Evolutionary conservation across 2,329 filamentous ascomycete genomes (phyloP).

Genomic region (Fusarium kyushuense): DNA sequence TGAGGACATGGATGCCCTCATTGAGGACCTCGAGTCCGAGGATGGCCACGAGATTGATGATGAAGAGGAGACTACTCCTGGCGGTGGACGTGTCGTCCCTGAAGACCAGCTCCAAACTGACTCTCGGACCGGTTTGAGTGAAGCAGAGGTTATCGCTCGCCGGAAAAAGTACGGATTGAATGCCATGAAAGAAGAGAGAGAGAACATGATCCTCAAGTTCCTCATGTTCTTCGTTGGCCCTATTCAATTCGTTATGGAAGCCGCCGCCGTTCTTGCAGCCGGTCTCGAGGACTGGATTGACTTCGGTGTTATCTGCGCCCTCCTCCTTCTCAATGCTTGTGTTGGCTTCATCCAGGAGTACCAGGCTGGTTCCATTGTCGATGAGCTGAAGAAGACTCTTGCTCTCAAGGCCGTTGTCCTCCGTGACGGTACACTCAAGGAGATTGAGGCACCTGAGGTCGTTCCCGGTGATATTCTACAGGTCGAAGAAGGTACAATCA

Average conservation of each 20-base stretch:
- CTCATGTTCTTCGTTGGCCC: conserved; percentile 85
- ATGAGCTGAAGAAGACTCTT: conserved; percentile 90
- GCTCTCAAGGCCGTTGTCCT: conserved; percentile 89
- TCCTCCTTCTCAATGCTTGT: conserved; percentile 84
- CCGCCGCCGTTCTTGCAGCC: conserved; percentile 82
- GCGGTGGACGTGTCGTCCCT: conserved; percentile 72
- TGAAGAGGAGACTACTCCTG: conserved; percentile 60
- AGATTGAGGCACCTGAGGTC: conserved; percentile 85
- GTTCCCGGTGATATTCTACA: conserved; percentile 92
- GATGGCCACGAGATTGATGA: conserved; percentile 78
- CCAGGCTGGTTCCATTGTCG: conserved; percentile 84
- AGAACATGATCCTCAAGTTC: conserved; percentile 87
- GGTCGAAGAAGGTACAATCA: conserved; percentile 90
- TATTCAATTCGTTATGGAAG: conserved; percentile 89
- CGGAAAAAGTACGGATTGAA: conserved; percentile 85
- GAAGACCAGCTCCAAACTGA: conserved; percentile 85
- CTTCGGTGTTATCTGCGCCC: conserved; percentile 89
- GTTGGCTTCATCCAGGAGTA: conserved; percentile 93
- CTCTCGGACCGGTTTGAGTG: conserved; percentile 76
- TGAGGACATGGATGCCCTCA: conserved; percentile 87
- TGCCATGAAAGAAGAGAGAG: conserved; percentile 91
- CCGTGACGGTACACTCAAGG: conserved; percentile 79
- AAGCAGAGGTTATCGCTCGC: conserved; percentile 72
- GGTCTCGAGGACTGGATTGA: conserved; percentile 92
- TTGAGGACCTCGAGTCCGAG: conserved; percentile 86